A percentile compares a stretch with the other conserved stretches of the same genome.
These are phyloP conservation scores for Arachnopeziza araneosa DNA, from an alignment of 2,329 filamentous ascomycete species.

Conservation along the genomic window DNA sequence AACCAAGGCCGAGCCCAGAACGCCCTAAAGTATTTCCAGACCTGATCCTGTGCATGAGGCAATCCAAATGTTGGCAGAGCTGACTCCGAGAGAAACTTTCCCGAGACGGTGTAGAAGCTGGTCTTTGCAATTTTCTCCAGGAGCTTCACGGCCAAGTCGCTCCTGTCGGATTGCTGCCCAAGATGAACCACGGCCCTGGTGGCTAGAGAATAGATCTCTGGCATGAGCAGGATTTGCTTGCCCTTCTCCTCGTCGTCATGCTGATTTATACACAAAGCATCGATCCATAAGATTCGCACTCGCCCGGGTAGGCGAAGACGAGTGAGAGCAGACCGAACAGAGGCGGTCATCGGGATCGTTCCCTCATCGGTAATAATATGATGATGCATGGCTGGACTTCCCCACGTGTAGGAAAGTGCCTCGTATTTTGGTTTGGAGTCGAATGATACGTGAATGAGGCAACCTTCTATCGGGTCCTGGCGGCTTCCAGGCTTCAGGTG, in stretches of 20 bases:
- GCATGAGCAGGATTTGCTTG: slow-evolving; percentile 1
- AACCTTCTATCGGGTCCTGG: background rate
- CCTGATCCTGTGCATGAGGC: background rate
- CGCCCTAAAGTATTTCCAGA: background rate
- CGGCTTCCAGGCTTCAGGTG: background rate
- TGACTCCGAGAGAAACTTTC: background rate
- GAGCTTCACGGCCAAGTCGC: background rate
- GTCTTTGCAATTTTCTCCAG: background rate
- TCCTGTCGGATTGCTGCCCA: background rate
- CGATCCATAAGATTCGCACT: slow-evolving; percentile 1
- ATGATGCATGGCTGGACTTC: background rate
- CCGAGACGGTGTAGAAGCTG: background rate
- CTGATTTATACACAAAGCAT: background rate
- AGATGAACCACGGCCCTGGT: background rate
- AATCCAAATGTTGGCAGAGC: background rate
- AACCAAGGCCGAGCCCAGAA: background rate
- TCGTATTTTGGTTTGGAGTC: background rate
- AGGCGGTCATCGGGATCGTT: background rate
- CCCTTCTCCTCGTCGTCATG: background rate
- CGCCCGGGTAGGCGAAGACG: background rate
- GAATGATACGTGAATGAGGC: background rate
- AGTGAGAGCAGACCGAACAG: background rate
- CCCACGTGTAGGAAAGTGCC: slow-evolving; percentile 1
- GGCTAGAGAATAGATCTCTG: slow-evolving; percentile 1
- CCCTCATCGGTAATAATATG: background rate